Percentiles rank a stretch among this genome's conserved stretches.
phyloP scores from a whole-genome alignment of 2,329 filamentous ascomycete genomes.

The Epichloe glyceriae region DNA sequence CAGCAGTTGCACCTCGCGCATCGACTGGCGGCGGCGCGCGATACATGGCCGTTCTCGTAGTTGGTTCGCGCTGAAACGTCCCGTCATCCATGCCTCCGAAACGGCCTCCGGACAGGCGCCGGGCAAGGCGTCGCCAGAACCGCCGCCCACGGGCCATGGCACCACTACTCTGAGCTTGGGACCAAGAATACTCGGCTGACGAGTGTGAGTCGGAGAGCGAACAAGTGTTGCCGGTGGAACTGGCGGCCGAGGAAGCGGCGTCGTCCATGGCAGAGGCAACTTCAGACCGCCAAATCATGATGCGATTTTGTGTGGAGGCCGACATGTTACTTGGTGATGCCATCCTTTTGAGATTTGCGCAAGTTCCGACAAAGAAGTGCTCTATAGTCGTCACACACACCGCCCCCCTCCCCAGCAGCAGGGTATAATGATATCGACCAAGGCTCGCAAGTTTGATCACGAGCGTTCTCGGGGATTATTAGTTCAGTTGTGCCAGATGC shows the following conservation, averaged over 20 bases:
- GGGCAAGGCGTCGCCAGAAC: slow-evolving; percentile 12
- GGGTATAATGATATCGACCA: background rate
- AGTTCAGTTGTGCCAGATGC: background rate
- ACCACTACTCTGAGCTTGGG: background rate
- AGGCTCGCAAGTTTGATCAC: background rate
- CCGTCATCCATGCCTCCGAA: slow-evolving; percentile 7
- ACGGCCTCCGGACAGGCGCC: slow-evolving; percentile 9
- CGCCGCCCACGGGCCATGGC: slow-evolving; percentile 10
- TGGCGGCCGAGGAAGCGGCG: slow-evolving; percentile 12
- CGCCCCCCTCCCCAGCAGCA: background rate
- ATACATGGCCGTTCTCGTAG: slow-evolving; percentile 24
- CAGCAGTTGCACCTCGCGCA: slow-evolving; percentile 8
- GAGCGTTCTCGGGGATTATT: background rate
- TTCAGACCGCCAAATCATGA: slow-evolving; percentile 38
- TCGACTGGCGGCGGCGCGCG: slow-evolving; percentile 9
- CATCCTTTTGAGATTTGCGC: background rate
- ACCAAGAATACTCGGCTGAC: background rate
- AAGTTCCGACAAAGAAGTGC: background rate
- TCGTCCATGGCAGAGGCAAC: slow-evolving; percentile 25
- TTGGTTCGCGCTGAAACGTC: slow-evolving; percentile 6
- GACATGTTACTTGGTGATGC: slow-evolving; percentile 1
- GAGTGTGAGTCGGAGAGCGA: slow-evolving; percentile 9
- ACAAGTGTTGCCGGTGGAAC: slow-evolving; percentile 11
- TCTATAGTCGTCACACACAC: too few relatives aligned
- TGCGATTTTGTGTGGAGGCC: slow-evolving; percentile 17